phyloP scores from a whole-genome alignment of 2,329 filamentous ascomycete species.

The Aureobasidium sp. region DNA sequence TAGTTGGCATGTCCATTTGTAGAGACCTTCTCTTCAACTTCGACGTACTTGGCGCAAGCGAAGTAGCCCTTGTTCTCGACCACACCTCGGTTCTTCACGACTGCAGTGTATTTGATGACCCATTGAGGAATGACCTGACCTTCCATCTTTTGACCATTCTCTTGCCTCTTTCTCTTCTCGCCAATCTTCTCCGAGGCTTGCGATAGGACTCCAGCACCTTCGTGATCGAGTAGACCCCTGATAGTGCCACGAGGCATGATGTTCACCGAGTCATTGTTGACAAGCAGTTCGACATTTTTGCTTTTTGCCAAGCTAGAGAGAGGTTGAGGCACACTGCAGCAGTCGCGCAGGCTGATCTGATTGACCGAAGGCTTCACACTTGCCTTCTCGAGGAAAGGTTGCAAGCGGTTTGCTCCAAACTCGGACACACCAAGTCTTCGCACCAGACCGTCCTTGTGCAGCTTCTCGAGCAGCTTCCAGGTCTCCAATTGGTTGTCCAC shows the following conservation, averaged over 20 bases:
- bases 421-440: constrained; percentile 78
- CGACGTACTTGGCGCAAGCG: constrained; percentile 60
- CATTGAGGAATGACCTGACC: constrained; percentile 82
- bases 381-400: constrained; percentile 66
- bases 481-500: constrained; percentile 61
- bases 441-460: constrained; percentile 66
- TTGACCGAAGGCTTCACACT: constrained; percentile 72
- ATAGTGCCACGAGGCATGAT: constrained; percentile 81
- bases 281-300: constrained; percentile 76
- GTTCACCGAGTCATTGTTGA: constrained; percentile 90
- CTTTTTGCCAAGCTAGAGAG: constrained; percentile 78
- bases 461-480: constrained; percentile 60
- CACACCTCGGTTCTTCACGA: constrained; percentile 86
- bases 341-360: constrained; percentile 94
- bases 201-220: constrained; percentile 70
- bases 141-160: constrained; percentile 51
- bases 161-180: constrained; percentile 36
- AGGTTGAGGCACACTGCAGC: constrained; percentile 88
- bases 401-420: constrained; percentile 77
- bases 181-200: constrained; percentile 42
- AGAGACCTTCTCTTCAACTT: not conserved
- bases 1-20: constrained; percentile 3
- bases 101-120: constrained; percentile 96
- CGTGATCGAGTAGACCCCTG: constrained; percentile 69
- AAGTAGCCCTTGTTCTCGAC: constrained; percentile 99